Conservation (phyloP, 2,329 filamentous ascomycete species). For the Davidsoniella neocaledoniae region DNA sequence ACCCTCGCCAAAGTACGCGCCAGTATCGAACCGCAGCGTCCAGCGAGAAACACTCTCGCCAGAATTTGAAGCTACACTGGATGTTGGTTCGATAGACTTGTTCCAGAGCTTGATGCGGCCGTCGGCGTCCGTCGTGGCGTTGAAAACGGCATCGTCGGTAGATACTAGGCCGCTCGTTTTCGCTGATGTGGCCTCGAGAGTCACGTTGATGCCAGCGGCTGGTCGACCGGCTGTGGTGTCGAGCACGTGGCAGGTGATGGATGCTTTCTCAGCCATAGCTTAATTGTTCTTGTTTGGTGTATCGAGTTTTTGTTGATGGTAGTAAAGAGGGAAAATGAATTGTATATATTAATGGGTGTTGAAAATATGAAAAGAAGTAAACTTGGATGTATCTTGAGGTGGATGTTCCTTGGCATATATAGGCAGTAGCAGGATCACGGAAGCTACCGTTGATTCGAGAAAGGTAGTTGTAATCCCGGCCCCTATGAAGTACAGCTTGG, state of each 20-base stretch:
- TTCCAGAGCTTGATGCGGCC: slow-evolving; percentile 55
- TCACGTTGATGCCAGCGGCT: slow-evolving; percentile 48
- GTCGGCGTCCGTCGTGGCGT: slow-evolving; percentile 56
- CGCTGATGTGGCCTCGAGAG: slow-evolving; percentile 32
- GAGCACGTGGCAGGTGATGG: slow-evolving; percentile 76
- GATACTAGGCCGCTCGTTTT: not conserved
- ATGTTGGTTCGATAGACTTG: not conserved
- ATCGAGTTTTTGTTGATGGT: not conserved
- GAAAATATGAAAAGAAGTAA: not conserved
- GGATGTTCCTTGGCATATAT: not conserved
- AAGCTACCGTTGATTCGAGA: no score
- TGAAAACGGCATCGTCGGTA: slow-evolving; percentile 28
- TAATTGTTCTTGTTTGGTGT: slow-evolving; percentile 2
- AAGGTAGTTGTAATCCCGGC: no score
- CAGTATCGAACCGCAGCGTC: slow-evolving; percentile 58
- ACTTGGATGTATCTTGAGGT: not conserved
- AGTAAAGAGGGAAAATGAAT: not conserved
- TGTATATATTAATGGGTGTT: not conserved
- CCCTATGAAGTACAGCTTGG: not conserved
- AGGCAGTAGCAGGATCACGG: not conserved
- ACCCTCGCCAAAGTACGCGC: slow-evolving; percentile 49
- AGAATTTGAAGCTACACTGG: not conserved
- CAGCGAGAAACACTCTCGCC: slow-evolving; percentile 32
- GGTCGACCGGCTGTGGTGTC: slow-evolving; percentile 63
- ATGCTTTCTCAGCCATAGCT: slow-evolving; percentile 29